Evolutionary conservation across 805 yeast species (phyloP).

Genomic region (Phaffomyces antillensis): DNA sequence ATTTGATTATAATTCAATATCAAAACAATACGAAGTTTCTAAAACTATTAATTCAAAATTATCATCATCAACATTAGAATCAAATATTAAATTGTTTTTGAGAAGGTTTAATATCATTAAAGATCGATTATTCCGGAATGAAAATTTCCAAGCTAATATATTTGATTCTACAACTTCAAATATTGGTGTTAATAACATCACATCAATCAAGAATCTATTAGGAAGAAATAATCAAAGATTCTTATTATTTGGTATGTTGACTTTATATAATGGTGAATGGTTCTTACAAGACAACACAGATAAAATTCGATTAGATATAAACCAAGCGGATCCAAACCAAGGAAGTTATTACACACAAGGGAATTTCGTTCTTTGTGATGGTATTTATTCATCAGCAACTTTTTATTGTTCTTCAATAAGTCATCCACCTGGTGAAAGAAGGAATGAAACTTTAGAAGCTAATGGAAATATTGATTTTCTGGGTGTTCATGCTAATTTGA

Average conservation of each 20-base stretch:
- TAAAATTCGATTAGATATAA: slow-evolving; percentile 50
- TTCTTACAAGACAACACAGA: slow-evolving; percentile 79
- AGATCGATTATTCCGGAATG: slow-evolving; percentile 73
- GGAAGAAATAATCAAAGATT: slow-evolving; percentile 81
- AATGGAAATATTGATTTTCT: slow-evolving; percentile 75
- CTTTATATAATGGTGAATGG: slow-evolving; percentile 60
- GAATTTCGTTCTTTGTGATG: slow-evolving; percentile 74
- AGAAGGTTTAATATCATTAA: slow-evolving; percentile 55
- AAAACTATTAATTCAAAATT: slow-evolving; percentile 16
- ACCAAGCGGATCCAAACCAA: slow-evolving; percentile 52
- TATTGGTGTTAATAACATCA: slow-evolving; percentile 32
- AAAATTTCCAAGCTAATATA: slow-evolving; percentile 46
- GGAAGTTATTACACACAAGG: slow-evolving; percentile 70
- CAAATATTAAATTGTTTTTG: slow-evolving; percentile 36
- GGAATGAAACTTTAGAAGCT: slow-evolving; percentile 58
- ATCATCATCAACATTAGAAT: slow-evolving; percentile 21
- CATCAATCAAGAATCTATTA: slow-evolving; percentile 73
- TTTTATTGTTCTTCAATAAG: slow-evolving; percentile 73
- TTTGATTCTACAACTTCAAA: slow-evolving; percentile 30
- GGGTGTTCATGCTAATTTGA: slow-evolving; percentile 40
- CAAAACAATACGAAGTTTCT: slow-evolving; percentile 51
- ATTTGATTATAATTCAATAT: slow-evolving; percentile 50
- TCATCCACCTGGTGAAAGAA: slow-evolving; percentile 83
- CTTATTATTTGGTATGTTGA: slow-evolving; percentile 68
- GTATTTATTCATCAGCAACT: slow-evolving; percentile 63